phyloP scores from a whole-genome alignment of 2,329 filamentous ascomycete species.

The Fusarium verticillioides region DNA sequence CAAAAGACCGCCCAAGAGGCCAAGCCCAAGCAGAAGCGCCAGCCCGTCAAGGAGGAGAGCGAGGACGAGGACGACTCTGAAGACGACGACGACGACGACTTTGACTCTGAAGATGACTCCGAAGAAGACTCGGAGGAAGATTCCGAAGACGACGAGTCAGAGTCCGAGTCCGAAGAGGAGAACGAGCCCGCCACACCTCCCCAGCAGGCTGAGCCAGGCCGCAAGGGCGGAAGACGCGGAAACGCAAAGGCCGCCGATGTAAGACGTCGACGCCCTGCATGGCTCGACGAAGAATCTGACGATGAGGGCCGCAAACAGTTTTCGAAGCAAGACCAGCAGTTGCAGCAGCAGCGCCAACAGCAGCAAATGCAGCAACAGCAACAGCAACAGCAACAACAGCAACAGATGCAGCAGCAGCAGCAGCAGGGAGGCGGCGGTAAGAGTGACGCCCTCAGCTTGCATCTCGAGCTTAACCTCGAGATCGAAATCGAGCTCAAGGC shows the following conservation, averaged over 20 bases:
- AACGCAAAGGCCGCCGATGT: constrained; percentile 20
- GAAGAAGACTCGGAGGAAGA: constrained; percentile 32
- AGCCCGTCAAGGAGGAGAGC: constrained; percentile 26
- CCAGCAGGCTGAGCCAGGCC: constrained; percentile 23
- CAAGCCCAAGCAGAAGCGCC: constrained; percentile 26
- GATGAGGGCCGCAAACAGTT: constrained; percentile 33
- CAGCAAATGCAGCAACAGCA: constrained; percentile 34
- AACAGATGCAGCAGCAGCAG: constrained; percentile 31
- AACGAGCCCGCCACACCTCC: constrained; percentile 42
- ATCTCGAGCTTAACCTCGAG: constrained; percentile 83
- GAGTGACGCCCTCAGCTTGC: constrained; percentile 67
- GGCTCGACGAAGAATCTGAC: constrained; percentile 42
- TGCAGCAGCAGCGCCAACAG: constrained; percentile 14
- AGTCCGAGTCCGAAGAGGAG: constrained; percentile 41
- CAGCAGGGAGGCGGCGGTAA: constrained; percentile 35
- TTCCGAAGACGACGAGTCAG: constrained; percentile 36
- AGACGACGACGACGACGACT: constrained; percentile 28
- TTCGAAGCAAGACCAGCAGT: constrained; percentile 7
- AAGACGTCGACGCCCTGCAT: constrained; percentile 34
- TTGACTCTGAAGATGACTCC: constrained; percentile 30
- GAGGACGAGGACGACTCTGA: constrained; percentile 32
- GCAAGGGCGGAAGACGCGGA: constrained; percentile 9
- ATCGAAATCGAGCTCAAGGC: constrained; percentile 88
- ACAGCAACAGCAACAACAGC: constrained; percentile 32
- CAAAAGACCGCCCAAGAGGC: constrained; percentile 9